Conservation (phyloP, 208 protist species). For the Herpetomonas samuelpessoai region DNA sequence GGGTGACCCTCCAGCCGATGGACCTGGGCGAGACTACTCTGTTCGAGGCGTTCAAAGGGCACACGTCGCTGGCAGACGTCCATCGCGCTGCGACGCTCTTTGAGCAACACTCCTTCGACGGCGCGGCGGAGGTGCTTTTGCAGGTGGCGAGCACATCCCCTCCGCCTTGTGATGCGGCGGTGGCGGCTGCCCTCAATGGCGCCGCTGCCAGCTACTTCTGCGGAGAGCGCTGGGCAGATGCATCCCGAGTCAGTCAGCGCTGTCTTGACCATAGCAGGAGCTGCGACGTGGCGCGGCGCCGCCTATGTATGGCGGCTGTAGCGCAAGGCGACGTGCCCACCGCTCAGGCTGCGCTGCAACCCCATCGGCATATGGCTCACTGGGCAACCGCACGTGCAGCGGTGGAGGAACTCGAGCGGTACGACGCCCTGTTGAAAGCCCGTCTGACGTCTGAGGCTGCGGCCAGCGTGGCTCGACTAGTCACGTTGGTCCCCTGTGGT, state of each 20-base stretch:
- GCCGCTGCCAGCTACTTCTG: conserved; percentile 51
- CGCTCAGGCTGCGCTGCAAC: no score
- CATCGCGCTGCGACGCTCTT: neutral
- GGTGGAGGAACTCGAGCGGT: conserved; percentile 37
- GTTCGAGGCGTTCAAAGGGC: no score
- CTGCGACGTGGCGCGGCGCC: conserved; percentile 34
- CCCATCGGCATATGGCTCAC: conserved; percentile 16
- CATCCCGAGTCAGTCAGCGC: conserved; percentile 26
- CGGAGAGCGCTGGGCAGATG: conserved; percentile 44
- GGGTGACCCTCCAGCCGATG: no score
- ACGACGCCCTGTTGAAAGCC: conserved; percentile 29
- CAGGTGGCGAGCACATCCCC: no score
- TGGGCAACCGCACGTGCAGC: no score
- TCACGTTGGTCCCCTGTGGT: conserved; percentile 42
- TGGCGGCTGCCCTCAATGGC: no score
- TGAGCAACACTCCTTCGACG: no score
- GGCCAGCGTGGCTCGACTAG: conserved; percentile 34
- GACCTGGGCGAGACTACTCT: no score
- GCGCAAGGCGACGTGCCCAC: no score
- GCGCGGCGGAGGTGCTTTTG: no score
- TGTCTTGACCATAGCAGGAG: conserved; percentile 34
- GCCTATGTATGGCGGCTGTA: conserved; percentile 30
- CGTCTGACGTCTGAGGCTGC: conserved; percentile 44
- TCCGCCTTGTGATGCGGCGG: no score
- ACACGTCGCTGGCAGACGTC: no score